Percentiles rank a stretch among this genome's conserved stretches.
Conservation (phyloP, 2,329 filamentous ascomycete genomes). For the Talaromyces sp. region DNA sequence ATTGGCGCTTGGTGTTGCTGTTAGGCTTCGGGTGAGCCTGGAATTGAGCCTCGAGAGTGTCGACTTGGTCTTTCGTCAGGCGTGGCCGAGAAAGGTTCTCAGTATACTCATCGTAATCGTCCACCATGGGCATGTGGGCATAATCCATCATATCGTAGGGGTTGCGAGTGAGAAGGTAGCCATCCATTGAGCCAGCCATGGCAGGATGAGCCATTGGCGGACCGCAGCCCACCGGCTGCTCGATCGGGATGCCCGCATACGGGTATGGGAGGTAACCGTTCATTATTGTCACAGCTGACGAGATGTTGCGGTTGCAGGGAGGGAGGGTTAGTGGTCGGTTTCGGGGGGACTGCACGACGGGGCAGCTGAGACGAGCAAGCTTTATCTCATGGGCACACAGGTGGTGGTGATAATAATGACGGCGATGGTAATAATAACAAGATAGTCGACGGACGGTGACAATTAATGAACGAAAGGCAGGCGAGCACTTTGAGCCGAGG, state of each 20-base stretch:
- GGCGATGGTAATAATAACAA: neutral
- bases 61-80: slow-evolving; percentile 49
- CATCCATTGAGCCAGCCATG: slow-evolving; percentile 35
- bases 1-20: slow-evolving; percentile 45
- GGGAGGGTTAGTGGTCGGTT: neutral
- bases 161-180: slow-evolving; percentile 33
- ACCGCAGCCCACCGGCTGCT: slow-evolving; percentile 32
- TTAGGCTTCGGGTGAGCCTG: slow-evolving; percentile 47
- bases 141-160: slow-evolving; percentile 40
- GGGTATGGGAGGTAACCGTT: slow-evolving; percentile 30
- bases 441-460: neutral
- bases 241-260: slow-evolving; percentile 32
- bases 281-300: slow-evolving; percentile 20
- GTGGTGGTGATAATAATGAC: neutral
- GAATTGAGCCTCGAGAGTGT: slow-evolving; percentile 46
- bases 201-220: slow-evolving; percentile 31
- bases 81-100: slow-evolving; percentile 46
- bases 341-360: slow-evolving; percentile 13
- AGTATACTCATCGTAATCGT: slow-evolving; percentile 41
- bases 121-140: slow-evolving; percentile 33
- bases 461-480: neutral
- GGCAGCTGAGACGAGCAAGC: slow-evolving; percentile 12
- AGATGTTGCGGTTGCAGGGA: neutral
- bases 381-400: slow-evolving; percentile 13
- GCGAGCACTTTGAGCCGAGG: neutral